Evolutionary conservation across 495 filamentous ascomycete species (phyloP), one percentile per base, ranked within the genome.

Genomic region (Melanomma pulvis-pyrius): DNA sequence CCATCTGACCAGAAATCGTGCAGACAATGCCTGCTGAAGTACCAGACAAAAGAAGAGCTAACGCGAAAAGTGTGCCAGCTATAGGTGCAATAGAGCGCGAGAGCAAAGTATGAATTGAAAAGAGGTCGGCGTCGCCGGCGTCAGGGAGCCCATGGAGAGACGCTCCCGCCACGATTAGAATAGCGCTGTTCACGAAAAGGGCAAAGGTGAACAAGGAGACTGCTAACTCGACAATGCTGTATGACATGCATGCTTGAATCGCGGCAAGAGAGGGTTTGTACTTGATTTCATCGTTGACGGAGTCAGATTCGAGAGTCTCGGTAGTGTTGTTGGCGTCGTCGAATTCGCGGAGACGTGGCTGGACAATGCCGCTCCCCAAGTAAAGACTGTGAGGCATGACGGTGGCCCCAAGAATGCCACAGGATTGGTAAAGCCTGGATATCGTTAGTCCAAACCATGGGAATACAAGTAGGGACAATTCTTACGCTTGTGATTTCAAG

Each of bases 321-420:
- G 67, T 17, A 53, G 54, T 70, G 49, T 61, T 65, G 41, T 64
- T 22, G 13, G 65, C 22, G 15, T 65, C 73, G 74, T 97, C 92
- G 70, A 89, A 96, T 47, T 93, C 88, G 55, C 83, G 83, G 2
- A 97, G 86, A 9, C 92, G 88, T 11, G 90, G 80, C 75, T 96
- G 91, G 0, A 96, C 91, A 50, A 96, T 88, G 12, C 92, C 92
- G 50, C 88, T 91, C n/a, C 92, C 92, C 7, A 97, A 83, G 71
- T 92, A 96, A 29, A 97, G 82, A 52, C 88, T 91, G 75, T 97
- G 92, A 4, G 92, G 92, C 92, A 97, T 97, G 24, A 97, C 92
- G 1, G 92, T 97, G 17, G 92, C 92, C 24, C 92, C 92, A 12
- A 97, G 83, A 68, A 97, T 97, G 61, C 92, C 92, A 72, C 92